phyloP scores from a whole-genome alignment of 1,284 basidiomycete genomes.

The Boletus mariae region DNA sequence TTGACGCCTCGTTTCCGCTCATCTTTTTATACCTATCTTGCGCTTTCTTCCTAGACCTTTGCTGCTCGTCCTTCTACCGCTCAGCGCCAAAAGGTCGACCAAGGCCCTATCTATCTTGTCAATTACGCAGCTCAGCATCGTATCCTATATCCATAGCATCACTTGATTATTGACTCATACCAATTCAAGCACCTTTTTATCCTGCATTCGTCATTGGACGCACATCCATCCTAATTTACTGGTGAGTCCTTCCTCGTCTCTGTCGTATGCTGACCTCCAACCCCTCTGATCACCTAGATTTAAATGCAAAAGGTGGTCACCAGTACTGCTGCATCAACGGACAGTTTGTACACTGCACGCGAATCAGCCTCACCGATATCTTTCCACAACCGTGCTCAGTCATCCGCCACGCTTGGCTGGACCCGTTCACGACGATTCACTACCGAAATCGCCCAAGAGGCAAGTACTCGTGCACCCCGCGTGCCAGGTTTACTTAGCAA shows the following conservation, averaged over 20 bases:
- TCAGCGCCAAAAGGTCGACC: slow-evolving; percentile 37
- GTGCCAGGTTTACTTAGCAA: slow-evolving; percentile 22
- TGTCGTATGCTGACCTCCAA: slow-evolving; percentile 18
- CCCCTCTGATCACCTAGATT: slow-evolving; percentile 29
- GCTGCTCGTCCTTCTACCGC: slow-evolving; percentile 32
- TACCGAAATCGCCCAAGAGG: slow-evolving; percentile 29
- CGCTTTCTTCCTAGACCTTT: slow-evolving; percentile 39
- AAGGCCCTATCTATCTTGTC: slow-evolving; percentile 45
- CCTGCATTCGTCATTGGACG: slow-evolving; percentile 46
- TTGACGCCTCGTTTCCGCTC: slow-evolving; percentile 36
- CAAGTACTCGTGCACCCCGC: slow-evolving; percentile 24
- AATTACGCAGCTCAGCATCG: slow-evolving; percentile 40
- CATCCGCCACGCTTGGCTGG: slow-evolving; percentile 30
- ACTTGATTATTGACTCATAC: slow-evolving; percentile 49
- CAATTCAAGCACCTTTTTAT: slow-evolving; percentile 42
- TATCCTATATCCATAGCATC: slow-evolving; percentile 42
- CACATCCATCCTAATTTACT: slow-evolving; percentile 57
- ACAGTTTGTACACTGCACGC: slow-evolving; percentile 36
- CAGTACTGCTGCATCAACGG: slow-evolving; percentile 34
- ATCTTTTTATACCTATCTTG: slow-evolving; percentile 65
- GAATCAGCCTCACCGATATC: slow-evolving; percentile 35
- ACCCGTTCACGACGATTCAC: slow-evolving; percentile 24
- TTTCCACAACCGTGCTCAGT: slow-evolving; percentile 28
- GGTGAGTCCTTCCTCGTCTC: slow-evolving; percentile 39
- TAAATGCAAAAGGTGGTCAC: slow-evolving; percentile 38